Percentiles rank a stretch among this genome's conserved stretches.
phyloP scores from a whole-genome alignment of 108 stramenopile genomes.

The Nitzschia sp. region DNA sequence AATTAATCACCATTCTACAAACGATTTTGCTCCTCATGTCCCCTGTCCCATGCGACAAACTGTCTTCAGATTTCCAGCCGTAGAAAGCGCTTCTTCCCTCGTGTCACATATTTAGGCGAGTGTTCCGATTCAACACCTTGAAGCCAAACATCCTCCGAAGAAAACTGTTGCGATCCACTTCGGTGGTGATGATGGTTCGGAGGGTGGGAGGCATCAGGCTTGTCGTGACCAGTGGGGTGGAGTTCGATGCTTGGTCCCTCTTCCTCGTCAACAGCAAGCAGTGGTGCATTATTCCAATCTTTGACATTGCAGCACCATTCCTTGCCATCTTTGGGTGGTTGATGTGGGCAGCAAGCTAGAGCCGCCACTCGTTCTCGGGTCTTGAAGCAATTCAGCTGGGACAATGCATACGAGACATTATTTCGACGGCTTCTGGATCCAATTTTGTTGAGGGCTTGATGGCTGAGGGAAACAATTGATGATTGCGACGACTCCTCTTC shows the following conservation, averaged over 20 bases:
- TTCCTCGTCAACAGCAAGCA: not conserved
- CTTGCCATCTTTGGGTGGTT: not conserved
- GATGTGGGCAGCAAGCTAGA: not conserved
- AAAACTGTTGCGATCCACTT: not conserved
- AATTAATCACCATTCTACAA: not conserved
- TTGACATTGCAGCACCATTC: not conserved
- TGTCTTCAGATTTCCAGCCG: not conserved
- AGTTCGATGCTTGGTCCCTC: not conserved
- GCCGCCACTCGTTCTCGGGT: conserved; percentile 4
- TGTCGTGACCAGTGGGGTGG: not conserved
- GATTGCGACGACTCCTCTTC: too few relatives aligned
- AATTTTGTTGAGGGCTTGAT: too few relatives aligned
- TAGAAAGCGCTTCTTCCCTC: not conserved
- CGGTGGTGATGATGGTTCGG: too few relatives aligned
- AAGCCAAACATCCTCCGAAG: not conserved
- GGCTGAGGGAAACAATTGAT: too few relatives aligned
- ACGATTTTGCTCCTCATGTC: not conserved
- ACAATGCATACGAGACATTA: not conserved
- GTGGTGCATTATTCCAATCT: not conserved
- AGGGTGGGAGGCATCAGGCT: too few relatives aligned
- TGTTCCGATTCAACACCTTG: not conserved
- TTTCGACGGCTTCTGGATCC: not conserved
- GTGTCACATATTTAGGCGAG: not conserved
- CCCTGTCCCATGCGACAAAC: too few relatives aligned
- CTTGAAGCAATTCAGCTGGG: conserved; percentile 13